Evolutionary conservation across 306 rosid species (phyloP), one percentile per base, ranked within the genome.

Genomic region (Coriaria nepalensis): DNA sequence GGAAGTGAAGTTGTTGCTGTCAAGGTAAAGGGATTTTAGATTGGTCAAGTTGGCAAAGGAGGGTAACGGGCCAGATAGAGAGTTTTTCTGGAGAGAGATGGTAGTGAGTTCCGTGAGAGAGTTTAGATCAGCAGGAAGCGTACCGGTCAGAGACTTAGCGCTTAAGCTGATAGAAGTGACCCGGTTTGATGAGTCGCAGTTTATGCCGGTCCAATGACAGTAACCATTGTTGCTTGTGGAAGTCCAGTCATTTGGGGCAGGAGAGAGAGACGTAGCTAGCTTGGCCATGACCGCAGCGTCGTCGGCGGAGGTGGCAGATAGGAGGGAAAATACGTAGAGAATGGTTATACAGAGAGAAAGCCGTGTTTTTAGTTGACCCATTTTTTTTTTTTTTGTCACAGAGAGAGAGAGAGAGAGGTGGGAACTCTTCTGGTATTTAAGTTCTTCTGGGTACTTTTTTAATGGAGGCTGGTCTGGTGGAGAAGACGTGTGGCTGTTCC

Each of bases 91-190:
- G 43, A 88, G 80, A 0, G 71, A 49, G 40, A 88, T 76, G 0
- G 66, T 2, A 14, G 70, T 48, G 62, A 88, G 90, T 37, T 66
- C 64, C 2, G 86, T 36, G 47, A 88, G 93, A 29, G 86, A 44
- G 55, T 66, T 77, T 13, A 88, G 77, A 68, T 84, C 76, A 10
- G 84, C 48, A 39, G 95, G 95, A 2, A 88, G 84, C 0, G 72
- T 41, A 6, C 97, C 97, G 33, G 77, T 53, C 63, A 88, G 83
- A 2, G 73, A 66, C 4, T 13, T 14, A 0, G 80, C 65, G 10
- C 62, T 57, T 5, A 81, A 54, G 67, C 48, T 52, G 48, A 88
- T 77, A 61, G 63, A 12, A 64, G 66, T 73, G 11, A 88, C 93
- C 9, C 80, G 74, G 50, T 43, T 37, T 0, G 85, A 64, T 7